phyloP scores from a whole-genome alignment of 1,284 basidiomycete species.

The Inonotus hispidus region DNA sequence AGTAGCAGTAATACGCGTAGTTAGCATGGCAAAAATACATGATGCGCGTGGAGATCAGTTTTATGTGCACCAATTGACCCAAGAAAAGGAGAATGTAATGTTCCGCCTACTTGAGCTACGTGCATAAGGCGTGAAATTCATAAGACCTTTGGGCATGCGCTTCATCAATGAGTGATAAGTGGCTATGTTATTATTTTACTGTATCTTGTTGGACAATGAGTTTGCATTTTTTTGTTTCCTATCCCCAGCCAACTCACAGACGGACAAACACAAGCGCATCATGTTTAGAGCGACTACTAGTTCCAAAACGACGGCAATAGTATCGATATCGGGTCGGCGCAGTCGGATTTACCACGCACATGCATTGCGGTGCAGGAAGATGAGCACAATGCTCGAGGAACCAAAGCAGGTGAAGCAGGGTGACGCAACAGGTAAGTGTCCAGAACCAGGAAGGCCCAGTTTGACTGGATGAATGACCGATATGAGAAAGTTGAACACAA shows the following conservation, averaged over 20 bases:
- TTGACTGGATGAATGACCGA: neutral
- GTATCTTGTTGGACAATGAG: too few relatives aligned
- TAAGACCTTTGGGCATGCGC: too few relatives aligned
- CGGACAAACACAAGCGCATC: neutral
- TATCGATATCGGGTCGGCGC: conserved; percentile 1
- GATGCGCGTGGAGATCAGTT: too few relatives aligned
- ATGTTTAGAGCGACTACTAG: conserved; percentile 9
- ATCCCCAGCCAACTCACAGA: neutral
- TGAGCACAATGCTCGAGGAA: conserved; percentile 21
- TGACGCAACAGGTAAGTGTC: conserved; percentile 9
- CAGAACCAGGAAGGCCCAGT: neutral
- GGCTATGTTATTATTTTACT: too few relatives aligned
- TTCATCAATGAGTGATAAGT: too few relatives aligned
- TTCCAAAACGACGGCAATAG: neutral
- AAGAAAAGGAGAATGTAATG: too few relatives aligned
- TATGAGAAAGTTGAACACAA: conserved; percentile 50
- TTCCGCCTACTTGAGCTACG: too few relatives aligned
- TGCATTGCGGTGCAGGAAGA: conserved; percentile 11
- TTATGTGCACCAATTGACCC: too few relatives aligned
- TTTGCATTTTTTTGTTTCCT: too few relatives aligned
- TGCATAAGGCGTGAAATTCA: too few relatives aligned
- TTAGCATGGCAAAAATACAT: too few relatives aligned
- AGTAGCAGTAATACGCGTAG: too few relatives aligned
- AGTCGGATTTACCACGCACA: conserved; percentile 1
- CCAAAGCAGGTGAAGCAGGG: conserved; percentile 16